Conservation (phyloP, 306 rosid species). For the Gleditsia sinensis region DNA sequence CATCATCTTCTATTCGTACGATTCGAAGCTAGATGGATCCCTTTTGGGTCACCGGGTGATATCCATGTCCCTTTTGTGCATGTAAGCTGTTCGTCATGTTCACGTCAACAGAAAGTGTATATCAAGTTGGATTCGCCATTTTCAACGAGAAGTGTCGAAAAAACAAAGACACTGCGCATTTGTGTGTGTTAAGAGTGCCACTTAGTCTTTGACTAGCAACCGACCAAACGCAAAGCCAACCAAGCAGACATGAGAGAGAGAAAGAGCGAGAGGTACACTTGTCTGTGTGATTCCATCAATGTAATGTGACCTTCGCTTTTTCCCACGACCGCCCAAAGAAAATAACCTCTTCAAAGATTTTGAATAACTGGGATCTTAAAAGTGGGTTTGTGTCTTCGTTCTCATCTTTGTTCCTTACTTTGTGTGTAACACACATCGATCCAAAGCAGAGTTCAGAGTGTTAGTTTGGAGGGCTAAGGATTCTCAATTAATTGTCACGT, state of each 20-base stretch:
- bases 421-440: not conserved
- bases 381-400: conserved; percentile 48
- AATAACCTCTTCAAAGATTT: conserved; percentile 45
- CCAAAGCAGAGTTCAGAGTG: not conserved
- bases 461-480: too few relatives aligned
- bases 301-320: conserved; percentile 41
- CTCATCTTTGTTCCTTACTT: not conserved
- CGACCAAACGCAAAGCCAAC: not conserved
- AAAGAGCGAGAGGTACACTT: not conserved
- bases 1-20: conserved; percentile 8
- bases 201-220: not conserved
- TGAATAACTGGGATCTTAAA: conserved; percentile 58
- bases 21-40: conserved; percentile 29
- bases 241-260: not conserved
- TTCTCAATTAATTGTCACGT: too few relatives aligned
- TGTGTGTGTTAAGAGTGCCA: not conserved
- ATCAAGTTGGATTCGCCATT: not conserved
- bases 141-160: not conserved
- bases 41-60: not conserved
- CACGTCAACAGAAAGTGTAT: conserved; percentile 32
- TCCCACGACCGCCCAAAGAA: conserved; percentile 89
- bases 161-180: not conserved
- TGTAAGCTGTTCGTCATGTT: conserved; percentile 54
- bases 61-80: conserved; percentile 8
- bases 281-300: not conserved